These are phyloP conservation scores for Chrysanthemum makinoi DNA, from an alignment of 129 eudicot genomes.

Conservation along the genomic window DNA sequence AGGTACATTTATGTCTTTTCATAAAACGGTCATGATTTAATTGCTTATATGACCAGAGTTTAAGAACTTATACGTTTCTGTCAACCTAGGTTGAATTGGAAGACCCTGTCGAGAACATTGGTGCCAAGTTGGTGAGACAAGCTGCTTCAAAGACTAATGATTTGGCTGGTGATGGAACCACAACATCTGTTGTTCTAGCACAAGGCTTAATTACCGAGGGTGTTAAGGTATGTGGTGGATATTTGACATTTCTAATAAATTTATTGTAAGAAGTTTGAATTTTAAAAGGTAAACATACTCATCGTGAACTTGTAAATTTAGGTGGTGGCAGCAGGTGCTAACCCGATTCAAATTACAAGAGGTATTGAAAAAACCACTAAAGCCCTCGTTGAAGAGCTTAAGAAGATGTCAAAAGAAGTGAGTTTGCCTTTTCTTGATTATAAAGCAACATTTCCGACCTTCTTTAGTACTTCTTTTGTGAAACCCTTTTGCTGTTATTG, in stretches of 20 bases:
- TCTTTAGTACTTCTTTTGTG: not conserved
- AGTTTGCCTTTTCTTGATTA: conserved; percentile 4
- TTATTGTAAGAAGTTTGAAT: not conserved
- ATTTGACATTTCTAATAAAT: not conserved
- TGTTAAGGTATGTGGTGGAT: conserved; percentile 52
- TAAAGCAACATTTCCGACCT: not conserved
- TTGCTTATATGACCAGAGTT: no score
- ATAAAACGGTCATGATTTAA: not conserved
- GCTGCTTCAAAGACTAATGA: conserved; percentile 86
- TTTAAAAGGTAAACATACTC: not conserved
- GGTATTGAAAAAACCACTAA: conserved; percentile 41
- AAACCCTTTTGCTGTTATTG: not conserved
- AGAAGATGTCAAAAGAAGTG: conserved; percentile 41
- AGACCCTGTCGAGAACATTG: conserved; percentile 74
- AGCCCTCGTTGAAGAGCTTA: conserved; percentile 39
- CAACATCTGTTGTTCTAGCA: conserved; percentile 79
- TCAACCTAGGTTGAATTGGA: conserved; percentile 75
- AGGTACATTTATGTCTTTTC: conserved; percentile 16
- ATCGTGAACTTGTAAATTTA: conserved; percentile 15
- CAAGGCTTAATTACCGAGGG: conserved; percentile 77
- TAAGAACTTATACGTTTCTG: no score
- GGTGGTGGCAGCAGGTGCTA: conserved; percentile 67
- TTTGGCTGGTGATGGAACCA: conserved; percentile 83
- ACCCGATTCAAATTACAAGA: conserved; percentile 46
- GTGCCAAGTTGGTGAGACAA: conserved; percentile 68